A percentile compares a stretch with the other conserved stretches of the same genome.
Evolutionary conservation across 2,329 filamentous ascomycete genomes (phyloP).

Genomic region (Colletotrichum sp.): DNA sequence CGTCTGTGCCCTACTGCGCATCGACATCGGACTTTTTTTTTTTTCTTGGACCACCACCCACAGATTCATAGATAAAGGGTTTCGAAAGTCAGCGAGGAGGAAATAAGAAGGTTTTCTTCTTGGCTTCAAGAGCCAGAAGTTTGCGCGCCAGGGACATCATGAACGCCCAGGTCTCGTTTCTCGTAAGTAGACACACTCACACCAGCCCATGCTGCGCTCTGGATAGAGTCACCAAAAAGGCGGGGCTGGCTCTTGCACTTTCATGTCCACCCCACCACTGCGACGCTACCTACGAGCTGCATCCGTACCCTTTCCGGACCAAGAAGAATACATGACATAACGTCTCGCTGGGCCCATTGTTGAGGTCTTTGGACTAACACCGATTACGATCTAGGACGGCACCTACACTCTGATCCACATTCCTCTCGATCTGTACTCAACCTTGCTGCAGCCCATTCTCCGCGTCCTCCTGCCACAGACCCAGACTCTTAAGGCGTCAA

Average conservation of each 20-base stretch:
- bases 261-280: not conserved
- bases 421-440: constrained; percentile 76
- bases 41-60: not conserved
- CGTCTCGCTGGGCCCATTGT: not conserved
- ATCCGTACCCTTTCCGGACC: not conserved
- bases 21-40: not conserved
- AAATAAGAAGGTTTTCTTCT: not conserved
- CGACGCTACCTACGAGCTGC: not conserved
- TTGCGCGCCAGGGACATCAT: constrained; percentile 38
- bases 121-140: not conserved
- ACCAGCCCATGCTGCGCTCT: not conserved
- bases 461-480: constrained; percentile 77
- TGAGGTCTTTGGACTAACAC: constrained; percentile 4
- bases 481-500: constrained; percentile 42
- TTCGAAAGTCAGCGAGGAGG: not conserved
- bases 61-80: not conserved
- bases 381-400: constrained; percentile 67
- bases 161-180: constrained; percentile 63
- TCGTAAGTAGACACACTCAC: constrained; percentile 46
- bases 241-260: not conserved
- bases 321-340: not conserved
- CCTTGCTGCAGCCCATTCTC: constrained; percentile 86
- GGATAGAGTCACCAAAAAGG: constrained; percentile 6
- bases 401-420: constrained; percentile 90
- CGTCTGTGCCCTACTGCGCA: not conserved